These are phyloP conservation scores for Cladobotryum mycophilum DNA, from an alignment of 2,329 filamentous ascomycete species.

Conservation along the genomic window DNA sequence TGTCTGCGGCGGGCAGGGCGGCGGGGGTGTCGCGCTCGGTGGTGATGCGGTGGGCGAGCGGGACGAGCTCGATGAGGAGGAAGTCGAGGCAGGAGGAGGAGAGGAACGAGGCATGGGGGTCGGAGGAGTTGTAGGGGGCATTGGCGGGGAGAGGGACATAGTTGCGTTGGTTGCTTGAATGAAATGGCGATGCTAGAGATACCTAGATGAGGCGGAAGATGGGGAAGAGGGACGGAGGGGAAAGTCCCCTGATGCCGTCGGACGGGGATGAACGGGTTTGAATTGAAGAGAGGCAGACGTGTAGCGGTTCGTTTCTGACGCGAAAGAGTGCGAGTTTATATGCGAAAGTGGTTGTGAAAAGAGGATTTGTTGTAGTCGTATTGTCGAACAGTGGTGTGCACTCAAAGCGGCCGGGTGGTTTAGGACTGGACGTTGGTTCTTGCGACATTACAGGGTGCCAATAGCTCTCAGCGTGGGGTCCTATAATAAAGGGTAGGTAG, in stretches of 20 bases:
- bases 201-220: neutral
- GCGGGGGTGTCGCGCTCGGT: slow-evolving; percentile 58
- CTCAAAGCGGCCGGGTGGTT: too few relatives aligned
- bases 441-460: too few relatives aligned
- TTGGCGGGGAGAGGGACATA: slow-evolving; percentile 69
- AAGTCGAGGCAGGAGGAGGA: slow-evolving; percentile 86
- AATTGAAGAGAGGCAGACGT: too few relatives aligned
- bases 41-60: slow-evolving; percentile 82
- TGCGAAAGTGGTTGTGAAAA: too few relatives aligned
- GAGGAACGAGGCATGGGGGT: slow-evolving; percentile 71
- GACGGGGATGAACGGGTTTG: neutral
- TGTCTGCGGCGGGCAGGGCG: slow-evolving; percentile 7
- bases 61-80: slow-evolving; percentile 92
- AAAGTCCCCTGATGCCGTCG: neutral
- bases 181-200: neutral
- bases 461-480: too few relatives aligned
- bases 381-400: too few relatives aligned
- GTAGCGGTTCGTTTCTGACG: too few relatives aligned
- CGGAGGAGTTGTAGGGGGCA: slow-evolving; percentile 65
- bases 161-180: neutral
- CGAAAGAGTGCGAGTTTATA: too few relatives aligned
- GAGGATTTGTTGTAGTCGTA: too few relatives aligned
- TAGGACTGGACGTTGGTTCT: too few relatives aligned
- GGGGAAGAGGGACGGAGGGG: neutral
- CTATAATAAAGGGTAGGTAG: too few relatives aligned